Conservation (phyloP, 352 stramenopile species). For the Phytophthora vignae region DNA sequence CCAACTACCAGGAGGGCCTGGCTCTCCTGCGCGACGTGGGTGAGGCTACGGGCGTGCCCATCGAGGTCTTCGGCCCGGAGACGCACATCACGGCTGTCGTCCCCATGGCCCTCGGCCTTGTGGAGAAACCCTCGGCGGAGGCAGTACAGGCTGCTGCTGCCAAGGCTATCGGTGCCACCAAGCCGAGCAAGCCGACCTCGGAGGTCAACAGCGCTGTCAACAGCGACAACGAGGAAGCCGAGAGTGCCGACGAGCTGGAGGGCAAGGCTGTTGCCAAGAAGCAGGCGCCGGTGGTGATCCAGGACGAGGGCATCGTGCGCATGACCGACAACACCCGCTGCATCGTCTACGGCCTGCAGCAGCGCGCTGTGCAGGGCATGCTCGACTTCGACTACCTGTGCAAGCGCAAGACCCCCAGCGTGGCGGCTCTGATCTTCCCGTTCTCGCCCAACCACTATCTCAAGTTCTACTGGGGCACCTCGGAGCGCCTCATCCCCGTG, state of each 20-base stretch:
- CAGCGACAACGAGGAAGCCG: slow-evolving; percentile 50
- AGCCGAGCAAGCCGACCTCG: slow-evolving; percentile 35
- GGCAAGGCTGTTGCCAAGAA: slow-evolving; percentile 43
- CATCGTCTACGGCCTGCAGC: slow-evolving; percentile 96
- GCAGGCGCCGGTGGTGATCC: slow-evolving; percentile 57
- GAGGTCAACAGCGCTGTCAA: slow-evolving; percentile 35
- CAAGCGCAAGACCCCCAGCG: slow-evolving; percentile 94
- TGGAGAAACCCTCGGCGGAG: slow-evolving; percentile 57
- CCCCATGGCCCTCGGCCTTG: slow-evolving; percentile 93
- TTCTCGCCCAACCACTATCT: slow-evolving; percentile 97
- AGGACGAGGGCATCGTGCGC: slow-evolving; percentile 87
- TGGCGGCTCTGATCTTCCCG: slow-evolving; percentile 95
- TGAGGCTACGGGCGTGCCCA: slow-evolving; percentile 90
- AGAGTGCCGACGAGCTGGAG: slow-evolving; percentile 37
- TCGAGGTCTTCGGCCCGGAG: slow-evolving; percentile 96
- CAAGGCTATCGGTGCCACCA: slow-evolving; percentile 31
- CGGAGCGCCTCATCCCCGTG: slow-evolving; percentile 94
- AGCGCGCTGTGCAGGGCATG: slow-evolving; percentile 96
- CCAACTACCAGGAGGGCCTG: slow-evolving; percentile 97
- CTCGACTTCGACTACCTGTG: slow-evolving; percentile 98
- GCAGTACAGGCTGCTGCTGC: slow-evolving; percentile 22
- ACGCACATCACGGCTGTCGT: slow-evolving; percentile 96
- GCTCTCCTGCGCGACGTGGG: slow-evolving; percentile 93
- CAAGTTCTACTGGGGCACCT: slow-evolving; percentile 97
- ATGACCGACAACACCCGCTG: slow-evolving; percentile 91